These are phyloP conservation scores for Rhazya stricta DNA, from an alignment of 257 asterid genomes.

Conservation along the genomic window DNA sequence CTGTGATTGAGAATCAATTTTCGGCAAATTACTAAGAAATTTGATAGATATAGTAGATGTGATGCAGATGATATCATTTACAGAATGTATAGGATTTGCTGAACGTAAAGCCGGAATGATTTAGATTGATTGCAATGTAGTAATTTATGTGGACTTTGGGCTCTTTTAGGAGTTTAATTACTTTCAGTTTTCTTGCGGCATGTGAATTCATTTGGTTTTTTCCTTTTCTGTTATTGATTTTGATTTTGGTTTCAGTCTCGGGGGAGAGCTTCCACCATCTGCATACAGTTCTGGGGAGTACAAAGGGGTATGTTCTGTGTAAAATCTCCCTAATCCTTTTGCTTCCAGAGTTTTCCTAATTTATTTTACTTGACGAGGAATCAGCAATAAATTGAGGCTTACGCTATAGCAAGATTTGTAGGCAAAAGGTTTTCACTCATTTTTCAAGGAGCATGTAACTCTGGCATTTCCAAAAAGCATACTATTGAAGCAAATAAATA, in stretches of 20 bases:
- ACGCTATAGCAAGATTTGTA: background rate
- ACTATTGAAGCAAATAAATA: background rate
- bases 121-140: background rate
- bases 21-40: background rate
- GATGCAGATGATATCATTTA: background rate
- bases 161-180: background rate
- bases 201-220: background rate
- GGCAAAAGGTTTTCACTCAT: background rate
- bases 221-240: background rate
- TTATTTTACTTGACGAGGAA: background rate
- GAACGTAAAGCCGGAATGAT: background rate
- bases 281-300: slow-evolving; percentile 21
- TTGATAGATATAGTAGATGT: background rate
- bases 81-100: background rate
- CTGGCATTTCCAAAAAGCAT: background rate
- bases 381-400: background rate
- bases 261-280: slow-evolving; percentile 71
- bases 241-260: slow-evolving; percentile 48
- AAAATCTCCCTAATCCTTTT: background rate
- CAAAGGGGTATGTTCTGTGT: slow-evolving; percentile 40
- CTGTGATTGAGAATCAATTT: slow-evolving; percentile 1
- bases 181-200: background rate
- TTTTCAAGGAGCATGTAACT: background rate
- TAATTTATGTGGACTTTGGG: background rate
- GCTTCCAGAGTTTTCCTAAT: background rate